Base-by-base conservation (phyloP, 2,329 filamentous ascomycete species). In the Colletotrichum spinosum region DNA sequence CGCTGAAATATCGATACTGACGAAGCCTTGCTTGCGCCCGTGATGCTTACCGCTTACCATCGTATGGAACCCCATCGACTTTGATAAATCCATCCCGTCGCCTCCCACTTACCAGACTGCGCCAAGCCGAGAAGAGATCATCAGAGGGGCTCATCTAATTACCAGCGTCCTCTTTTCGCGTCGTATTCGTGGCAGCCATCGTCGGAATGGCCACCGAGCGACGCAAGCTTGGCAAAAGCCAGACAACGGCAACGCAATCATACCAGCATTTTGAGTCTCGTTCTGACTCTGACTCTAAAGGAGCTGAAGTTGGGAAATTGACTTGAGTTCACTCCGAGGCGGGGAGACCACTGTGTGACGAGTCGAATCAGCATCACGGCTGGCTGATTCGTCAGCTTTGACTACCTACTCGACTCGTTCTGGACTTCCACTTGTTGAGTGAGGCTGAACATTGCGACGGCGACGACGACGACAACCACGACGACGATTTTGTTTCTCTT, bases 151-250 rank as follows among this genome's bases (percentile, higher is more conserved):
- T 35, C 13, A n/a, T n/a, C 34, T 44, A 12, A 38, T 34, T n/a
- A 50, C 33, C 57, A 11, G 38, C 12, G 34, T 38, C 51, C 44
- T 12, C 51, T 55, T 54, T 60, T 13, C 46, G 4, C 60, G 39
- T 53, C 42, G 35, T 48, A 15, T 9, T 51, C 39, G 37, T 39
- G 50, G 45, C 34, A 46, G 39, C 38, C 46, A 58, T 53, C 53
- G 52, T 57, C 60, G 39, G 53, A 61, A 61, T 45, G 46, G 50
- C 57, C 34, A 46, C 46, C 38, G 54, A 58, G 60, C 53, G 52
- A 62, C 60, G 39, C 53, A 61, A 61, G 11, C 62, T 61, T 65
- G 62, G 42, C 51, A 55, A 15, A 51, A 8, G 33, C 57, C 57
- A 56, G 55, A 50, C 60, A 55, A 38, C 39, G 51, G 51, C 50